Conservation (phyloP, 1,284 basidiomycete species). For the Cerioporus squamosus region DNA sequence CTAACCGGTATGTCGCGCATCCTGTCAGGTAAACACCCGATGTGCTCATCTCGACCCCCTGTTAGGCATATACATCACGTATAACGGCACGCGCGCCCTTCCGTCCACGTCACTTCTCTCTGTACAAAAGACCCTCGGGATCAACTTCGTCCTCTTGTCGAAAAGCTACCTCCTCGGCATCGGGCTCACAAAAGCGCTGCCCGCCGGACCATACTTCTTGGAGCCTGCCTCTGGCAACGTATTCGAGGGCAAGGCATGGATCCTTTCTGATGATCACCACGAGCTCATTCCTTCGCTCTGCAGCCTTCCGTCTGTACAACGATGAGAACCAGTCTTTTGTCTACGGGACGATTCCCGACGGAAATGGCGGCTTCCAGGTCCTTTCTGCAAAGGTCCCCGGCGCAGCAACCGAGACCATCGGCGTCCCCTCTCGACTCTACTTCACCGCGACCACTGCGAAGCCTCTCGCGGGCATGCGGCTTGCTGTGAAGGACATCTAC, state of each 20-base stretch:
- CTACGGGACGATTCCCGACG: constrained; percentile 34
- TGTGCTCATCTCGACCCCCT: not conserved
- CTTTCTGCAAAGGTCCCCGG: constrained; percentile 33
- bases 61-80: constrained; percentile 29
- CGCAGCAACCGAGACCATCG: constrained; percentile 33
- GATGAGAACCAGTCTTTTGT: constrained; percentile 36
- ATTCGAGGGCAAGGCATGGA: constrained; percentile 26
- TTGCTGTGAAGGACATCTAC: constrained; percentile 41
- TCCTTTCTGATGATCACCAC: not conserved
- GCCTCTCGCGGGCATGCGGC: constrained; percentile 36
- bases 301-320: constrained; percentile 34
- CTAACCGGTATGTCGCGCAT: constrained; percentile 24
- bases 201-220: constrained; percentile 35
- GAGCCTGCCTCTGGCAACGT: constrained; percentile 29
- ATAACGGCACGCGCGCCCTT: constrained; percentile 19
- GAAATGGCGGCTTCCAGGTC: constrained; percentile 28
- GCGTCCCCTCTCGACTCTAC: constrained; percentile 37
- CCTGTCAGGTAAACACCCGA: not conserved
- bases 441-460: constrained; percentile 32
- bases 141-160: constrained; percentile 27
- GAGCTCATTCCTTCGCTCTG: not conserved
- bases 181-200: constrained; percentile 18
- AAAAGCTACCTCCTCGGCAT: constrained; percentile 17
- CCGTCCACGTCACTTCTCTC: constrained; percentile 16
- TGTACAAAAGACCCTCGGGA: constrained; percentile 17